These are phyloP conservation scores for Zychaea mexicana DNA, from an alignment of 371 early-diverging fungal species.

Conservation along the genomic window DNA sequence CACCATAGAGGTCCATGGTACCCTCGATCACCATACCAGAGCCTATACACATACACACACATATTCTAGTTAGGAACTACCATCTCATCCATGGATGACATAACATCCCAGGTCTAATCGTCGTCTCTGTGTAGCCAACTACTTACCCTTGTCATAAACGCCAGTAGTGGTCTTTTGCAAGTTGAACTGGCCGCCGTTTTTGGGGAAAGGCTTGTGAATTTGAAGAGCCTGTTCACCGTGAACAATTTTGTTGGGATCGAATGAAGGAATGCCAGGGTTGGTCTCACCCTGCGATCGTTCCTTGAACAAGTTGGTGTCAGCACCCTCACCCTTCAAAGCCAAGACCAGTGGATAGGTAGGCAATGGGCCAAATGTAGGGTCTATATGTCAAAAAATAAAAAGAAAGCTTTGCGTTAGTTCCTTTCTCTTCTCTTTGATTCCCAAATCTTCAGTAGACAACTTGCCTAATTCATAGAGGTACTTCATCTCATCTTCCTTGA, in stretches of 20 bases:
- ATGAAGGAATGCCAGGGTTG: constrained; percentile 67
- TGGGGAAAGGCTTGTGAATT: constrained; percentile 61
- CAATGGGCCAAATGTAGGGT: constrained; percentile 65
- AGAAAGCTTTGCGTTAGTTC: neutral
- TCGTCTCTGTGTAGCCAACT: no score
- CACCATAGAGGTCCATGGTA: constrained; percentile 53
- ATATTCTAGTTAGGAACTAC: neutral
- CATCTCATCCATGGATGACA: no score
- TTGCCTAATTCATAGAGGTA: constrained; percentile 69
- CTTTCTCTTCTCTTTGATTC: neutral
- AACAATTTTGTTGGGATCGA: constrained; percentile 72
- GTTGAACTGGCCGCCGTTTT: constrained; percentile 59
- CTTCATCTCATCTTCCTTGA: constrained; percentile 56
- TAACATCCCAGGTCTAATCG: no score
- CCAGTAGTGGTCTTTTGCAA: constrained; percentile 56
- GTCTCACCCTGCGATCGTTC: constrained; percentile 41
- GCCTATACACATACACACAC: neutral
- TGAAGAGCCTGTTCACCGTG: constrained; percentile 77
- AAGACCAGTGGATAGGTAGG: constrained; percentile 78
- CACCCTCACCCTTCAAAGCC: constrained; percentile 57
- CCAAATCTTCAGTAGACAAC: neutral
- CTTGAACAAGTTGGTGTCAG: constrained; percentile 68
- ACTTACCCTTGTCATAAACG: constrained; percentile 55
- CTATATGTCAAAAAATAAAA: constrained; percentile 18
- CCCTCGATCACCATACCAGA: constrained; percentile 69